Percentiles rank a stretch among this genome's conserved stretches.
Evolutionary conservation across 768 basidiomycete genomes (phyloP).

Genomic region (Mycena metata): DNA sequence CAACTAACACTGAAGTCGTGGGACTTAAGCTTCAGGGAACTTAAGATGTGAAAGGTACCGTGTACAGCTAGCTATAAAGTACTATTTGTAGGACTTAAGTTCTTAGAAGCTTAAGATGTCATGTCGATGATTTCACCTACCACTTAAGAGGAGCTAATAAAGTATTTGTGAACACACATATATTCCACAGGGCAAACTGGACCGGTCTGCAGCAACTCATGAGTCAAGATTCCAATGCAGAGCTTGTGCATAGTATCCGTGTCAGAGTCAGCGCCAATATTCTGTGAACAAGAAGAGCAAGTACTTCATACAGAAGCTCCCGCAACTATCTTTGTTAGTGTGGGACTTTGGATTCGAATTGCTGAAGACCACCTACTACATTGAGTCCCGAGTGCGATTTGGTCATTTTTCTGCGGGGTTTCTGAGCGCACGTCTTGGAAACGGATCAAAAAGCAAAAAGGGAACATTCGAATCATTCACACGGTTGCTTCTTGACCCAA

Average conservation of each 20-base stretch:
- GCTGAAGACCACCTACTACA: neutral
- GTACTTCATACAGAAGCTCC: conserved; percentile 2
- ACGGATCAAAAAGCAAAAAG: conserved; percentile 3
- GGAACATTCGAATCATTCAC: conserved; percentile 1
- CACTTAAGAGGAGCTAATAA: too few species aligned
- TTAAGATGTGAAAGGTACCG: too few species aligned
- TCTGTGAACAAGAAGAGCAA: conserved; percentile 5
- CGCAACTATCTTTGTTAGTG: conserved; percentile 5
- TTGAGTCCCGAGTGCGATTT: neutral
- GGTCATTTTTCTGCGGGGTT: neutral
- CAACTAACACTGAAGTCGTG: too few species aligned
- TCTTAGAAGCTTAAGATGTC: too few species aligned
- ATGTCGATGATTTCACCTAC: too few species aligned
- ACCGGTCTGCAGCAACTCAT: neutral
- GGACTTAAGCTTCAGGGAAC: too few species aligned
- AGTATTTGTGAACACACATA: conserved; percentile 5
- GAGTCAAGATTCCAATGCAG: too few species aligned
- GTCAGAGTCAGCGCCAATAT: conserved; percentile 7
- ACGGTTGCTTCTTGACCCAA: too few species aligned
- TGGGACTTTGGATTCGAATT: conserved; percentile 7
- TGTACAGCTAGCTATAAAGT: too few species aligned
- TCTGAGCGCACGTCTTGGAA: neutral
- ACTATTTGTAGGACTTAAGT: too few species aligned
- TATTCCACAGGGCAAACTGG: conserved; percentile 1
- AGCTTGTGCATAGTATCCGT: neutral